Percentiles rank a stretch among this genome's conserved stretches.
phyloP scores from a whole-genome alignment of 805 yeast genomes.

The Jamesozyma piceae region DNA sequence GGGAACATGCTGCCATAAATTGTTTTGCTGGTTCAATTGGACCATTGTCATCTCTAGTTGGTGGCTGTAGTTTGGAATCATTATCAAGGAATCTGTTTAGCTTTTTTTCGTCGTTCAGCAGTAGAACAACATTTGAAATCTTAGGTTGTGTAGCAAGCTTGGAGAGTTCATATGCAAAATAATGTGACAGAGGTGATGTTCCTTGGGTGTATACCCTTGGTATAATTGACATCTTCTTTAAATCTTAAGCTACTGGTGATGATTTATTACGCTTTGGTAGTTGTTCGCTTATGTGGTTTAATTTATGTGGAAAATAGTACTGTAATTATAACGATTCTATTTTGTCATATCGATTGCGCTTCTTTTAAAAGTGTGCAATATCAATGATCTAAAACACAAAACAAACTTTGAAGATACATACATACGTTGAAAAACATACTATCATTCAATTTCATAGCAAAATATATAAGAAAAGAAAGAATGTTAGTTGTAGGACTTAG shows the following conservation, averaged over 20 bases:
- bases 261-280: neutral
- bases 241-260: no score
- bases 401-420: no score
- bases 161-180: constrained; percentile 40
- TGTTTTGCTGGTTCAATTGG: constrained; percentile 7
- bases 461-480: no score
- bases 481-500: constrained; percentile 91
- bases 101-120: constrained; percentile 36
- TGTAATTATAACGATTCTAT: no score
- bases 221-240: constrained; percentile 15
- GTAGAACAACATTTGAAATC: constrained; percentile 34
- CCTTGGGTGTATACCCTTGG: constrained; percentile 38
- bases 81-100: constrained; percentile 34
- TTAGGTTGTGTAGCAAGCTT: constrained; percentile 31
- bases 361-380: no score
- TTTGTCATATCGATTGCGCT: no score
- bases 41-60: neutral
- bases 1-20: constrained; percentile 27
- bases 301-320: no score
- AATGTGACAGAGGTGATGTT: constrained; percentile 32
- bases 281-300: no score
- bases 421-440: no score
- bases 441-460: no score
- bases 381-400: no score
- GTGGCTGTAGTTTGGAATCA: constrained; percentile 32